Percentiles rank a stretch among this genome's conserved stretches.
phyloP scores from a whole-genome alignment of 2,329 filamentous ascomycete genomes.

The Apiospora arundinis region DNA sequence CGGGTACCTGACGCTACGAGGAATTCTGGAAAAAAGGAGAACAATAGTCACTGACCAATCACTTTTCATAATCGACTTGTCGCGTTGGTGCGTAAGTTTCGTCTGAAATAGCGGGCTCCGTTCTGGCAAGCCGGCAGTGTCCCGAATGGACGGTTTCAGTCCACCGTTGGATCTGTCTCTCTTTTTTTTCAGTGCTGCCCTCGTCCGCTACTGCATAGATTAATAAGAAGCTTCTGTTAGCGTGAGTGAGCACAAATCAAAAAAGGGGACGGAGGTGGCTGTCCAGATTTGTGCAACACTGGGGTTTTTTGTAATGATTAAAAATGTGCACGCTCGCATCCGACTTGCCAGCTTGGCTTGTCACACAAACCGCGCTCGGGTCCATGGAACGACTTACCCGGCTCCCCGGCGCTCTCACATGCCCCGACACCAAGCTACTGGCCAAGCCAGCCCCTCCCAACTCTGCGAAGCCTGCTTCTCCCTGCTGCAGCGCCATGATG shows the following conservation, averaged over 20 bases:
- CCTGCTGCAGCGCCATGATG: slow-evolving; percentile 9
- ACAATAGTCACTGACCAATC: slow-evolving; percentile 3
- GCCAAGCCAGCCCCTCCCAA: slow-evolving; percentile 10
- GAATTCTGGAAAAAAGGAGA: slow-evolving; percentile 20
- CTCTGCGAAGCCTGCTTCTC: not conserved
- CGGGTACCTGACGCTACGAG: slow-evolving; percentile 21
- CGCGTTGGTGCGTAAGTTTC: slow-evolving; percentile 20
- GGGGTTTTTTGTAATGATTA: not conserved
- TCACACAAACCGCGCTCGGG: slow-evolving; percentile 9
- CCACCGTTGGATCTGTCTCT: slow-evolving; percentile 17
- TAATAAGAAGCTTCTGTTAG: slow-evolving; percentile 12
- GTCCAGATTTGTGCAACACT: slow-evolving; percentile 6
- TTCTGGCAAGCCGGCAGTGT: slow-evolving; percentile 19
- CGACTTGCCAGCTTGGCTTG: not conserved
- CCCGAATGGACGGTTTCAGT: slow-evolving; percentile 19
- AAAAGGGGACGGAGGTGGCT: slow-evolving; percentile 5
- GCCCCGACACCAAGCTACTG: slow-evolving; percentile 12
- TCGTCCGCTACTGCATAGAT: not conserved
- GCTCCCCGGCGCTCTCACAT: slow-evolving; percentile 10
- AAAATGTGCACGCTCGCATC: slow-evolving; percentile 15
- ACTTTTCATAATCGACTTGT: slow-evolving; percentile 9
- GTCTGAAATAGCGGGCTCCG: slow-evolving; percentile 20
- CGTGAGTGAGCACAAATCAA: not conserved
- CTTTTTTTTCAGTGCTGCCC: not conserved
- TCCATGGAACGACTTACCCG: slow-evolving; percentile 20